A percentile compares a stretch with the other conserved stretches of the same genome.
Conservation (phyloP, 2,329 filamentous ascomycete genomes). For the Stemphylium beticola region DNA sequence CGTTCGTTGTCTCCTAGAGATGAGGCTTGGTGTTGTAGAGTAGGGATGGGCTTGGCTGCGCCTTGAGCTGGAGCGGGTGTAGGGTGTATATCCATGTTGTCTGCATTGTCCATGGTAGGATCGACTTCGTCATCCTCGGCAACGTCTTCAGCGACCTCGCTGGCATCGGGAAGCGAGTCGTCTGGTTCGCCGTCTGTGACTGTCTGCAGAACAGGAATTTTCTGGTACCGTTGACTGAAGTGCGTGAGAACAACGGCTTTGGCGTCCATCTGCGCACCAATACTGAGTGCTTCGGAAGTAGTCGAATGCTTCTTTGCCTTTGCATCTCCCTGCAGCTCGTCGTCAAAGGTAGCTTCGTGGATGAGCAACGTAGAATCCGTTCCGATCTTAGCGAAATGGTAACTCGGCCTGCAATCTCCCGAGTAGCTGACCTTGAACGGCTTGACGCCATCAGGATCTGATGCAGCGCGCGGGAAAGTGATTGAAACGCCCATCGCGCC, state of each 20-base stretch:
- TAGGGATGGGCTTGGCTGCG: constrained; percentile 13
- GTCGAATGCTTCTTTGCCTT: constrained; percentile 89
- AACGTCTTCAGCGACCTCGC: constrained; percentile 35
- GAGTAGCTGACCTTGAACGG: constrained; percentile 87
- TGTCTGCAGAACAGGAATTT: constrained; percentile 63
- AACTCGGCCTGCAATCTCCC: constrained; percentile 82
- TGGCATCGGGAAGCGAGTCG: constrained; percentile 20
- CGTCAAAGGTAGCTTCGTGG: constrained; percentile 96
- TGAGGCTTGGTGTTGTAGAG: constrained; percentile 15
- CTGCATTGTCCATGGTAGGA: constrained; percentile 23
- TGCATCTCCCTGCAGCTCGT: constrained; percentile 80
- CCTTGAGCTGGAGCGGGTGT: constrained; percentile 8
- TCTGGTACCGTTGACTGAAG: constrained; percentile 93
- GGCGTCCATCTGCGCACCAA: constrained; percentile 80
- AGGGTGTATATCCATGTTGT: constrained; percentile 31
- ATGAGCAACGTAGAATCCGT: constrained; percentile 80
- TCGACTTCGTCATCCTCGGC: constrained; percentile 28
- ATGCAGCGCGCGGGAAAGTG: constrained; percentile 67
- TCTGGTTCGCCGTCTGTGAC: constrained; percentile 40
- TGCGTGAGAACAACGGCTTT: constrained; percentile 85
- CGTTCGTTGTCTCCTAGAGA: constrained; percentile 26
- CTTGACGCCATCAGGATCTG: constrained; percentile 48
- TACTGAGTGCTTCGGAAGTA: constrained; percentile 79
- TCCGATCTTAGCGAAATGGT: constrained; percentile 73
- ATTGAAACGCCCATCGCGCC: constrained; percentile 78